These are phyloP conservation scores for Chaetomium tenue DNA, from an alignment of 495 filamentous ascomycete genomes.

Conservation along the genomic window DNA sequence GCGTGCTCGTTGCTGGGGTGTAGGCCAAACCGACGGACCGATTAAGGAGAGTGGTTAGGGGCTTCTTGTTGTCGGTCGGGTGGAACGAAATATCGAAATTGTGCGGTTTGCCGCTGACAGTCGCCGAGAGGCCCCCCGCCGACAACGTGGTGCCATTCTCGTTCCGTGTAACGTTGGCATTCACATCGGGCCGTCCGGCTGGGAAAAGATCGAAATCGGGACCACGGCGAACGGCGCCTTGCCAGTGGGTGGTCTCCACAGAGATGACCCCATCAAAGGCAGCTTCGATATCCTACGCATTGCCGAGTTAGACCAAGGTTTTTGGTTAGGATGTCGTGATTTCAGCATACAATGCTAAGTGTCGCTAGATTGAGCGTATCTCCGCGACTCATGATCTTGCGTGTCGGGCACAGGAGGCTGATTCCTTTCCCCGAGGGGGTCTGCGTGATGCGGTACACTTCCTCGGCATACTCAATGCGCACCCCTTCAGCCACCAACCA, in stretches of 20 bases:
- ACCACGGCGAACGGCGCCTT: constrained; percentile 53
- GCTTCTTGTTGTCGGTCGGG: constrained; percentile 45
- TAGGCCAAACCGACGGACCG: constrained; percentile 61
- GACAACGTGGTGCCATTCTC: constrained; percentile 52
- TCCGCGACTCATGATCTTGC: constrained; percentile 47
- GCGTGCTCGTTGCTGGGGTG: constrained; percentile 49
- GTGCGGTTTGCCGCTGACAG: constrained; percentile 52
- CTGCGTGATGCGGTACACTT: constrained; percentile 48
- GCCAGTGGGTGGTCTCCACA: constrained; percentile 65
- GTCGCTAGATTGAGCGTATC: constrained; percentile 59
- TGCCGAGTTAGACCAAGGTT: constrained; percentile 23
- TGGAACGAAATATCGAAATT: constrained; percentile 59
- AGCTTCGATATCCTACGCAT: constrained; percentile 53
- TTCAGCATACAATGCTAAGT: constrained; percentile 42
- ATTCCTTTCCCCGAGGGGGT: constrained; percentile 39
- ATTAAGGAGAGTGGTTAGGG: constrained; percentile 58
- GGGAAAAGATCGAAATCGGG: constrained; percentile 65
- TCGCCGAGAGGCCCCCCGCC: constrained; percentile 56
- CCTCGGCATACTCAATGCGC: constrained; percentile 55
- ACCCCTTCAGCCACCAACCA: constrained; percentile 52
- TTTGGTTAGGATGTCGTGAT: background rate
- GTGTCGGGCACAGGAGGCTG: constrained; percentile 51
- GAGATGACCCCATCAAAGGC: constrained; percentile 60
- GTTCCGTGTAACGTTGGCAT: constrained; percentile 49
- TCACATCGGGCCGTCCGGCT: constrained; percentile 45